phyloP scores from a whole-genome alignment of 2,329 filamentous ascomycete genomes.

The Fonsecaea nubica region DNA sequence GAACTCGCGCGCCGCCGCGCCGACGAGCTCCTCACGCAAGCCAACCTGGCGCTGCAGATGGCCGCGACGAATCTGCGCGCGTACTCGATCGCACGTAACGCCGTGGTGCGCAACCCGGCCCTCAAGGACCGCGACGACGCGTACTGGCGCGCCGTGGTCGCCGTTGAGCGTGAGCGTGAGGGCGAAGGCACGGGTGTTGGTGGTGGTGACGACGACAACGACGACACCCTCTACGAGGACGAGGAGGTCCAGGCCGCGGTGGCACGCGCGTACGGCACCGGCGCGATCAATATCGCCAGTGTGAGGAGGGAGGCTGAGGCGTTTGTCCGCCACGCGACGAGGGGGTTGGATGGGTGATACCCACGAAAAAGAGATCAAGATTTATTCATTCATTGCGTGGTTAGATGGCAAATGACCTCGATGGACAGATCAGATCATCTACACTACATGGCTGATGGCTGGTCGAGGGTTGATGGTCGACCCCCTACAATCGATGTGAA shows the following conservation, averaged over 20 bases:
- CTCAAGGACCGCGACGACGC: conserved; percentile 69
- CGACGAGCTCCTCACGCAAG: conserved; percentile 48
- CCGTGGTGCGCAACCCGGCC: conserved; percentile 73
- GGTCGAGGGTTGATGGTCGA: no score
- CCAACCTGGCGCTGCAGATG: conserved; percentile 63
- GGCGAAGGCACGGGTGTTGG: not conserved
- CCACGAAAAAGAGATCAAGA: no score
- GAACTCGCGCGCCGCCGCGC: conserved; percentile 49
- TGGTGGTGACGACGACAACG: conserved; percentile 61
- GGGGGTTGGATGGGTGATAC: conserved; percentile 44
- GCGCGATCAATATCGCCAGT: conserved; percentile 50
- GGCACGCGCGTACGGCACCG: conserved; percentile 69
- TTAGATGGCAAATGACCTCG: no score
- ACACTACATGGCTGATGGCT: no score
- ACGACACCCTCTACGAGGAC: conserved; percentile 75
- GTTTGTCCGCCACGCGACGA: conserved; percentile 53
- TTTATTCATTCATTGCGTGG: no score
- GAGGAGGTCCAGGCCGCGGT: conserved; percentile 66
- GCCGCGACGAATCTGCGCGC: conserved; percentile 73
- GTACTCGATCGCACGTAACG: conserved; percentile 79
- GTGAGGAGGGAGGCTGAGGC: conserved; percentile 51
- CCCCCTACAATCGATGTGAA: no score
- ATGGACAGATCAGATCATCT: not conserved
- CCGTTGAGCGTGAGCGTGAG: conserved; percentile 69
- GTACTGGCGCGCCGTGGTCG: conserved; percentile 73